These are phyloP conservation scores for Fraxinus paxiana DNA, from an alignment of 305 asterid species.

Conservation along the genomic window DNA sequence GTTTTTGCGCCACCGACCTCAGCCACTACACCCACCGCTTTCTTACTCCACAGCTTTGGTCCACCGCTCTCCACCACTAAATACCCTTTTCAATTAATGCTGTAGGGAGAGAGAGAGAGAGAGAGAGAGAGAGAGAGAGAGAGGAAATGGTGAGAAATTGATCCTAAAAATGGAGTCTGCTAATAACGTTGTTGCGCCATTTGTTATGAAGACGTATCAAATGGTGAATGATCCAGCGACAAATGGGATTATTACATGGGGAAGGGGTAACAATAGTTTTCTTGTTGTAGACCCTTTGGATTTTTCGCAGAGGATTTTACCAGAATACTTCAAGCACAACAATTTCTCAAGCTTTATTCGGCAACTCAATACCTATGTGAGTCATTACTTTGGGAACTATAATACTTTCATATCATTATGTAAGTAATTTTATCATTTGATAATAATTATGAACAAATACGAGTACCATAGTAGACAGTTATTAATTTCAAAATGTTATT, in stretches of 20 bases:
- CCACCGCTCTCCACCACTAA: background rate
- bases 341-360: slow-evolving; percentile 91
- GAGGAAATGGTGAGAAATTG: background rate
- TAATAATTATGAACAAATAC: background rate
- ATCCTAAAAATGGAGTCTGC: slow-evolving; percentile 42
- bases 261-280: slow-evolving; percentile 58
- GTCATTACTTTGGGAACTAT: slow-evolving; percentile 16
- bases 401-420: background rate
- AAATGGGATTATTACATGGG: slow-evolving; percentile 59
- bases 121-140: no score
- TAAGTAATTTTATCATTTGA: background rate
- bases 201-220: slow-evolving; percentile 75
- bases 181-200: slow-evolving; percentile 43
- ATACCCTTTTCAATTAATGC: background rate
- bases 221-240: slow-evolving; percentile 71
- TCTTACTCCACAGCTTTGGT: background rate
- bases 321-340: slow-evolving; percentile 71
- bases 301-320: slow-evolving; percentile 61
- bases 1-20: background rate
- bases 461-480: background rate
- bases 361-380: slow-evolving; percentile 82
- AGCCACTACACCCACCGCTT: background rate
- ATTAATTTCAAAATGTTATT: background rate
- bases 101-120: no score
- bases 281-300: slow-evolving; percentile 68